Evolutionary conservation across 2,329 filamentous ascomycete species (phyloP).

Genomic region (Metarhizium brunneum): DNA sequence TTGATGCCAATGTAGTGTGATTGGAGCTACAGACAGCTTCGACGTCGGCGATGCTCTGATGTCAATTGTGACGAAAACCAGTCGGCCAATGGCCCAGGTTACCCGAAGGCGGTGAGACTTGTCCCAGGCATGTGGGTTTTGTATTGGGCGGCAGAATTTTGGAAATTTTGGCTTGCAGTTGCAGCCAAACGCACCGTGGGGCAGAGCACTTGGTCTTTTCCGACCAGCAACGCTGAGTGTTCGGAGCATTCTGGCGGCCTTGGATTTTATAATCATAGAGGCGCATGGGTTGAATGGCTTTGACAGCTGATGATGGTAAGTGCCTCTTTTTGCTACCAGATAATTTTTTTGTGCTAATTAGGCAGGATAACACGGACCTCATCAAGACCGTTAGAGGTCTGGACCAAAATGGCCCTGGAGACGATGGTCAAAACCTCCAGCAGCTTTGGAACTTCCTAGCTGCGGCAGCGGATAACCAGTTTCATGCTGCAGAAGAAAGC

Average conservation of each 20-base stretch:
- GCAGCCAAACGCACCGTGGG: neutral
- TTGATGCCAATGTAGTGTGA: slow-evolving; percentile 7
- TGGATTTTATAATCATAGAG: neutral
- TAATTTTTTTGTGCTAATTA: neutral
- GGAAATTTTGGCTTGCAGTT: slow-evolving; percentile 28
- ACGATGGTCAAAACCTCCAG: slow-evolving; percentile 36
- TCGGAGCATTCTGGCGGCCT: neutral
- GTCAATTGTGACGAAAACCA: slow-evolving; percentile 27
- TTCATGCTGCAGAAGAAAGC: slow-evolving; percentile 46
- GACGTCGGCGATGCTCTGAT: slow-evolving; percentile 19
- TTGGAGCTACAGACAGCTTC: slow-evolving; percentile 22
- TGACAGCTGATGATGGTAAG: neutral
- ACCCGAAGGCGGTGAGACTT: slow-evolving; percentile 34
- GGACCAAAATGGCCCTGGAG: slow-evolving; percentile 39
- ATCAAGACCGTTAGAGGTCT: slow-evolving; percentile 45
- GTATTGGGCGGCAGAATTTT: slow-evolving; percentile 37
- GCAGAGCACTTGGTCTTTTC: neutral
- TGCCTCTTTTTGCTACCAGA: neutral
- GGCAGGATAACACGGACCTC: slow-evolving; percentile 28
- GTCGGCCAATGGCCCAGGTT: slow-evolving; percentile 25
- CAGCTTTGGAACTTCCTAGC: slow-evolving; percentile 40
- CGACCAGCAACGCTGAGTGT: neutral
- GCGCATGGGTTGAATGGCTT: neutral
- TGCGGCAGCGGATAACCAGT: slow-evolving; percentile 29
- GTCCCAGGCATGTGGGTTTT: slow-evolving; percentile 10